Evolutionary conservation across 192 early-diverging fungal genomes (phyloP), one percentile per base, ranked within the genome.

Genomic region (Rhizophagus sp.): DNA sequence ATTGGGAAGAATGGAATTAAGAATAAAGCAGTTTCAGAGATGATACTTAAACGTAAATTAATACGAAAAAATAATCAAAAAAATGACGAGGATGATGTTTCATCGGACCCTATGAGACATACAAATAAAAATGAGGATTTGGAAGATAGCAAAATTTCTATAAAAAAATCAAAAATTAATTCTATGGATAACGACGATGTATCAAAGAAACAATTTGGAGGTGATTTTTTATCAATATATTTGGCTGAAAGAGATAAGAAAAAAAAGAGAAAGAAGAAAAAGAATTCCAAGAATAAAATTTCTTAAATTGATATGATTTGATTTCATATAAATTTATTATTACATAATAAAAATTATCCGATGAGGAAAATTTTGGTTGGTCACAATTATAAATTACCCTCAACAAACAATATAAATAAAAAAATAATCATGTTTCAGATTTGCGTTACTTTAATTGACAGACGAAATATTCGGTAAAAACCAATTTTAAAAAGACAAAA

Each of bases 201-300:
- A 39, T 19, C 33, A 69, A 68, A 34, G 13, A 15, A 52, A 15
- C 50, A 52, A 52, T 57, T 57, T 1, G 15, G 50, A 57, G 10
- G 17, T n/a, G 67, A 69, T 69, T 69, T 69, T 15, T 69, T 69
- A 36, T 69, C 67, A 36, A 19, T 69, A 34, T 69, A 69, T 69
- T 22, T 69, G 11, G 33, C 33, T 69, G 67, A 68, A 34, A 68
- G 33, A 68, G 17, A 68, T 19, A 68, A 68, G 33, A 68, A 39
- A 68, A 68, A 68, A 15, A 68, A 68, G 15, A 33, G 15, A 68
- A 34, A 68, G 30, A 68, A 33, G 15, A 67, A 67, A 36, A 36
- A 36, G 36, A 36, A 36, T 36, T 33, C 24, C 4, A 68, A 17
- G 33, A 68, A 68, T 30, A 68, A 68, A 52, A 4, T 57, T 15